Conservation (phyloP, 1,139 yeast genomes). For the Blastobotrys indianensis region DNA sequence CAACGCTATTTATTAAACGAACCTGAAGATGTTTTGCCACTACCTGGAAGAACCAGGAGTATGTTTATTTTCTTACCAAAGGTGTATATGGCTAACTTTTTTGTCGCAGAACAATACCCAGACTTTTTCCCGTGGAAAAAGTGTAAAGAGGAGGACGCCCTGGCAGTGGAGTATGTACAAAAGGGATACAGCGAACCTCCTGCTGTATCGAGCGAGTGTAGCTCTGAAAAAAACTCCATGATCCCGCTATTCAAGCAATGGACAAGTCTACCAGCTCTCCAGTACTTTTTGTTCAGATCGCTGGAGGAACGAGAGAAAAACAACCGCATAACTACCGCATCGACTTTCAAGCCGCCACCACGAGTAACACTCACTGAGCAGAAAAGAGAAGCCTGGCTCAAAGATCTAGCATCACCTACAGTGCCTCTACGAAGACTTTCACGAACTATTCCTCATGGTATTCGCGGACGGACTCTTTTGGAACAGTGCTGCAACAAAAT, state of each 20-base stretch:
- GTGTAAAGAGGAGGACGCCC: constrained; percentile 47
- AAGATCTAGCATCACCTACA: constrained; percentile 62
- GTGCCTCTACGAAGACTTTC: constrained; percentile 64
- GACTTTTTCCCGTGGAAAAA: constrained; percentile 73
- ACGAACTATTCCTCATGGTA: constrained; percentile 86
- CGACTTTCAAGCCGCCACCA: constrained; percentile 71
- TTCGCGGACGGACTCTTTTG: constrained; percentile 62
- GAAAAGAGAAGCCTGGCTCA: constrained; percentile 78
- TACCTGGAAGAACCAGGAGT: constrained; percentile 12
- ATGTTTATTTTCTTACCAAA: not conserved
- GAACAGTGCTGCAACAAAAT: constrained; percentile 62
- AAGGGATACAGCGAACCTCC: constrained; percentile 56
- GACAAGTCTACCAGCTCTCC: constrained; percentile 58
- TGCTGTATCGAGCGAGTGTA: constrained; percentile 47
- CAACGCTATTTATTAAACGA: constrained; percentile 9
- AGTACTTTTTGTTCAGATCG: constrained; percentile 57
- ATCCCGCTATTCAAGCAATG: constrained; percentile 34
- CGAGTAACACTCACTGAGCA: constrained; percentile 85
- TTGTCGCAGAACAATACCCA: constrained; percentile 45
- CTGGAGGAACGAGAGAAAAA: constrained; percentile 59
- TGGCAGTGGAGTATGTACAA: constrained; percentile 46
- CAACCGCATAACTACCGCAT: constrained; percentile 52
- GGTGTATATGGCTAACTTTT: not conserved
- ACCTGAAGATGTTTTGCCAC: constrained; percentile 13
- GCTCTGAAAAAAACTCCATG: constrained; percentile 27